These are phyloP conservation scores for Ziziphus jujuba DNA, from an alignment of 306 rosid genomes.

Conservation along the genomic window DNA sequence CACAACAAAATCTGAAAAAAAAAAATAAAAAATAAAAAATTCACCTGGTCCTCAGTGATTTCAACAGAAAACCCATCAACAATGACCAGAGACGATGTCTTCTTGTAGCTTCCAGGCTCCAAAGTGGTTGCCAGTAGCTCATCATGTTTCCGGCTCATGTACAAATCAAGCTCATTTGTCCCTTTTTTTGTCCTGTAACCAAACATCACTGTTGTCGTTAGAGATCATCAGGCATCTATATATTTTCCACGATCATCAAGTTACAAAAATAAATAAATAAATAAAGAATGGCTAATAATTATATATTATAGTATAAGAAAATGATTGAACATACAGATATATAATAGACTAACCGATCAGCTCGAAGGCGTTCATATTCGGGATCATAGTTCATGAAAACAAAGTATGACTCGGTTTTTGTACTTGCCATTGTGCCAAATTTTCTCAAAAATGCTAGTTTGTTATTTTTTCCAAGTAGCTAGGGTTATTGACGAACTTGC, in stretches of 20 bases:
- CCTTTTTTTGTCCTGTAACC: slow-evolving; percentile 45
- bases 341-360: slow-evolving; percentile 52
- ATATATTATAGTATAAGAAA: not conserved
- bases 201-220: not conserved
- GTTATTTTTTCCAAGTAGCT: not conserved
- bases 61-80: slow-evolving; percentile 84
- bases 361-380: slow-evolving; percentile 67
- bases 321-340: not conserved
- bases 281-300: not conserved
- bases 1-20: too few species aligned
- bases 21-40: not conserved
- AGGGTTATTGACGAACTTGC: too few species aligned
- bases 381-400: slow-evolving; percentile 93
- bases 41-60: slow-evolving; percentile 68
- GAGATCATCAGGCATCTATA: not conserved
- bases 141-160: slow-evolving; percentile 80
- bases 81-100: slow-evolving; percentile 71
- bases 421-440: slow-evolving; percentile 40
- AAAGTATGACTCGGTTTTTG: slow-evolving; percentile 56
- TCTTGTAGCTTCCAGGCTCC: slow-evolving; percentile 65
- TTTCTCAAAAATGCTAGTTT: not conserved
- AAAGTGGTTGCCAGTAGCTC: slow-evolving; percentile 59
- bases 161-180: slow-evolving; percentile 60
- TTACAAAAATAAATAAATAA: not conserved
- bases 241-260: not conserved